These are phyloP conservation scores for Brassica hybrid DNA, from an alignment of 441 rosid genomes.

Conservation along the genomic window DNA sequence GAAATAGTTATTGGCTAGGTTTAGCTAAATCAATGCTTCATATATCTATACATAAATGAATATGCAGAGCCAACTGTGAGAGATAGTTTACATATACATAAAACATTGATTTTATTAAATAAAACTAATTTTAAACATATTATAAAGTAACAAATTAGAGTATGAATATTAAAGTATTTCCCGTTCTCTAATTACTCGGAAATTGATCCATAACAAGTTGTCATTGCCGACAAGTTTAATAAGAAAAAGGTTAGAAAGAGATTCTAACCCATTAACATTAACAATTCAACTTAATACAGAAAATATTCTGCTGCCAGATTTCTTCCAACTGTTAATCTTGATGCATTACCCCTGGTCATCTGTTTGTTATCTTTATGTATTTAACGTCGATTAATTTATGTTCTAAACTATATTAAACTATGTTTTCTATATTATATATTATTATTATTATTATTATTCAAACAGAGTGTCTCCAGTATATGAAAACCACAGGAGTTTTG, in stretches of 20 bases:
- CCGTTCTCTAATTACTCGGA: slow-evolving; percentile 26
- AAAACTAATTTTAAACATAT: background rate
- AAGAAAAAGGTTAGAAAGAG: slow-evolving; percentile 28
- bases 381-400: background rate
- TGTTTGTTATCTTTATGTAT: slow-evolving; percentile 1
- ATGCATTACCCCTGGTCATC: slow-evolving; percentile 25
- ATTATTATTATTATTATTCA: background rate
- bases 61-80: background rate
- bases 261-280: slow-evolving; percentile 26
- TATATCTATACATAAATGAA: background rate
- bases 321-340: background rate
- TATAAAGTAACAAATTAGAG: background rate
- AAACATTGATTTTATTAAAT: background rate
- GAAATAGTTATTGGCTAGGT: background rate
- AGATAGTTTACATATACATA: slow-evolving; percentile 10
- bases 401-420: slow-evolving; percentile 3
- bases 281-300: slow-evolving; percentile 14
- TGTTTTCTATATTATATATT: background rate
- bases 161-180: slow-evolving; percentile 1
- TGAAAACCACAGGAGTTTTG: background rate
- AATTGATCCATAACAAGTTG: slow-evolving; percentile 39
- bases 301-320: slow-evolving; percentile 23
- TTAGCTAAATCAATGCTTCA: background rate
- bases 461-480: background rate
- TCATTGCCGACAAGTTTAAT: slow-evolving; percentile 29